Conservation (phyloP, 225 moss, liverwort and hornwort species). For the Neckera pumila region DNA sequence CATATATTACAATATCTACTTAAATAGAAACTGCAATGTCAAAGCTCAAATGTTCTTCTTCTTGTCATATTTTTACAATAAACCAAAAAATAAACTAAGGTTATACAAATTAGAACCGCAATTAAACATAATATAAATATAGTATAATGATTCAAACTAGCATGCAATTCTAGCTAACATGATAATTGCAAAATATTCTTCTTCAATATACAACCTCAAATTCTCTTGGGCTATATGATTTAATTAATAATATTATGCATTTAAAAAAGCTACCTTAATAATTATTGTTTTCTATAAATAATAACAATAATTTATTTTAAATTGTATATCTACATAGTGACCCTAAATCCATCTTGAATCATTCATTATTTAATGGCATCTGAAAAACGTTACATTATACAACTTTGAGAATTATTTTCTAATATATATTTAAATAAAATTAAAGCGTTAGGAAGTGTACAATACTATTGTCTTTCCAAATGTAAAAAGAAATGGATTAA, state of each 20-base stretch:
- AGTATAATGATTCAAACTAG: neutral
- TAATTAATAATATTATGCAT: neutral
- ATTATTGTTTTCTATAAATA: neutral
- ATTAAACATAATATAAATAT: neutral
- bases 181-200: neutral
- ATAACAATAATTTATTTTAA: neutral
- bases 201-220: too few relatives aligned
- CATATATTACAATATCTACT: neutral
- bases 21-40: accelerated
- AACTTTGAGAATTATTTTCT: neutral
- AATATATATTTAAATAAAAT: neutral
- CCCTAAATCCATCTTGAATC: neutral
- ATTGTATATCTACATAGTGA: neutral
- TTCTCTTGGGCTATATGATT: neutral
- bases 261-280: neutral
- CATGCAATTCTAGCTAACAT: neutral
- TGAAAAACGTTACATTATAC: neutral
- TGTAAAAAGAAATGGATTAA: neutral
- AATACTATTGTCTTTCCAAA: neutral
- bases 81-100: neutral
- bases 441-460: neutral
- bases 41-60: neutral
- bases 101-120: accelerated
- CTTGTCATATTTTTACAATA: neutral
- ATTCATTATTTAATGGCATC: neutral